Conservation (phyloP, 2,329 filamentous ascomycete genomes). For the Fusarium sp. region DNA sequence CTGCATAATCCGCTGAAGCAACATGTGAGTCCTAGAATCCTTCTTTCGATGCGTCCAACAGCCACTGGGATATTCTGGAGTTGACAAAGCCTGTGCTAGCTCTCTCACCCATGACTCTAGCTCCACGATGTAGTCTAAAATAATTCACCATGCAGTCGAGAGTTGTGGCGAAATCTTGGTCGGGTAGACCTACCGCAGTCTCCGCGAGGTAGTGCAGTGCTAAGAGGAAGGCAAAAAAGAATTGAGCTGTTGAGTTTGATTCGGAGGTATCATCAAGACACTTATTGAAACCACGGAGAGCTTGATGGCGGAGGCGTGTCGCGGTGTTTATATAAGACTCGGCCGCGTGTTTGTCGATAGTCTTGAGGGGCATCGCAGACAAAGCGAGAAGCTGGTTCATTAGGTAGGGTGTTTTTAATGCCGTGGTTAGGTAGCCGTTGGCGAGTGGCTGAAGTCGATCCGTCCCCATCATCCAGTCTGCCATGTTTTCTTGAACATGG, state of each 20-base stretch:
- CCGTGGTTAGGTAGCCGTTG: too few relatives aligned
- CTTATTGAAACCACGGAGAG: too few relatives aligned
- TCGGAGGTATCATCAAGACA: background rate
- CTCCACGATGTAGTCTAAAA: slow-evolving; percentile 13
- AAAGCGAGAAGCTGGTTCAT: too few relatives aligned
- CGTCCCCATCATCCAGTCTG: too few relatives aligned
- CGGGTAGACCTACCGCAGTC: background rate
- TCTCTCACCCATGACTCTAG: background rate
- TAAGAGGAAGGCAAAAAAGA: slow-evolving; percentile 14
- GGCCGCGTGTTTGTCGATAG: too few relatives aligned
- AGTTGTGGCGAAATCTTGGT: background rate
- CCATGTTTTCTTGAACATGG: too few relatives aligned
- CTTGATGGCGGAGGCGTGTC: too few relatives aligned
- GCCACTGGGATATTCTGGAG: background rate
- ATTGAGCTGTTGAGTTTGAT: slow-evolving; percentile 4
- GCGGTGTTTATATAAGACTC: too few relatives aligned
- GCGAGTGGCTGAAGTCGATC: too few relatives aligned
- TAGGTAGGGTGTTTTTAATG: too few relatives aligned
- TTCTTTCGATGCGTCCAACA: background rate
- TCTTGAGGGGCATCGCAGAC: too few relatives aligned
- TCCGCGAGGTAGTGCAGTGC: slow-evolving; percentile 18
- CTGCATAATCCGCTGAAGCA: background rate
- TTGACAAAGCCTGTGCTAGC: background rate
- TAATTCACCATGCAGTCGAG: background rate
- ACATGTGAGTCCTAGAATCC: background rate